A percentile compares a stretch with the other conserved stretches of the same genome.
Conservation (phyloP, 805 yeast genomes). For the Cyberlindnera petersonii region DNA sequence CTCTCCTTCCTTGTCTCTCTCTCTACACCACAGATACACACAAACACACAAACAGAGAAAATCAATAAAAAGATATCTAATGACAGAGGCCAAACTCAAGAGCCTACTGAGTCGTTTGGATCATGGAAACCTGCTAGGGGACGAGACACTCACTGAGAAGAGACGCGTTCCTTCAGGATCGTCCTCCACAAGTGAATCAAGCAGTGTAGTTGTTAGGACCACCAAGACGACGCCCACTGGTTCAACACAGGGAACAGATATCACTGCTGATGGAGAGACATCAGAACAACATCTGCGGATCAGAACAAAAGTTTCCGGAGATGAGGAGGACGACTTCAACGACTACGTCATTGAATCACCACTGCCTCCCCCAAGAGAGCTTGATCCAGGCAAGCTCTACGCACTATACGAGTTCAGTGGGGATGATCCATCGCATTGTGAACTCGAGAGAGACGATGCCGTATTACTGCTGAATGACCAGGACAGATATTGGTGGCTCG, state of each 20-base stretch:
- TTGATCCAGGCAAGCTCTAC: slow-evolving; percentile 79
- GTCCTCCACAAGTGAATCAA: slow-evolving; percentile 19
- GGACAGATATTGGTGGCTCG: slow-evolving; percentile 97
- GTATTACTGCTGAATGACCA: slow-evolving; percentile 80
- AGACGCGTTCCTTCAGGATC: slow-evolving; percentile 23
- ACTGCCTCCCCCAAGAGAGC: slow-evolving; percentile 64
- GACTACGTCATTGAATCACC: slow-evolving; percentile 37
- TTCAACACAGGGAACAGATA: slow-evolving; percentile 6
- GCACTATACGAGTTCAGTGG: slow-evolving; percentile 87
- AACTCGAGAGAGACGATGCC: slow-evolving; percentile 73
- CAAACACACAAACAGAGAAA: slow-evolving; percentile 5
- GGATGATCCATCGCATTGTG: slow-evolving; percentile 90
- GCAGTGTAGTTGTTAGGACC: slow-evolving; percentile 26
- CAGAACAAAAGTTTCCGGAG: slow-evolving; percentile 28
- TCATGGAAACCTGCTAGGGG: slow-evolving; percentile 19
- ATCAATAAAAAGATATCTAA: too few species aligned
- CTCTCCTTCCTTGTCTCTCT: too few species aligned
- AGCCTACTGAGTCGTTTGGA: slow-evolving; percentile 20
- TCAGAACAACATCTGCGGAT: slow-evolving; percentile 16
- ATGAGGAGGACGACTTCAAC: slow-evolving; percentile 40
- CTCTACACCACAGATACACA: background rate
- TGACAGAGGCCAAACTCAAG: slow-evolving; percentile 21
- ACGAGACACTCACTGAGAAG: slow-evolving; percentile 21
- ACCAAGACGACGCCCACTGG: too few species aligned
- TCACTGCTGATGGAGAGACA: background rate